Evolutionary conservation across 441 rosid genomes (phyloP), one percentile per base, ranked within the genome.

Genomic region (Aquilaria agallochum): DNA sequence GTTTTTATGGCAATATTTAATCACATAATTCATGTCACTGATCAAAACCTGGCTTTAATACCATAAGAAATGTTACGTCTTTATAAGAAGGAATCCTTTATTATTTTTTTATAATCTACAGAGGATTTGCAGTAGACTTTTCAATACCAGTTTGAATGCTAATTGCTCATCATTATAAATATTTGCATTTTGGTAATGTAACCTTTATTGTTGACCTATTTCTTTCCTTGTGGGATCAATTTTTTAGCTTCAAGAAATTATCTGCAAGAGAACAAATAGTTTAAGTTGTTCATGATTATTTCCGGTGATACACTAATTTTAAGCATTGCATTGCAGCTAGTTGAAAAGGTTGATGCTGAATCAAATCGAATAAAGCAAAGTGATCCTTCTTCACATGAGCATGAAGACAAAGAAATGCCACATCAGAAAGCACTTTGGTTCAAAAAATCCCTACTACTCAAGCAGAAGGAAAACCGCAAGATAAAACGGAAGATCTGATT

Each of bases 291-390:
- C 40, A 34, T 34, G 3, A 34, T 2, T 34, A 34, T 5, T 34
- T n/a, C n/a, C n/a, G n/a, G n/a, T n/a, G n/a, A 4, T 9, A 46
- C 20, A 4, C 62, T 56, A 55, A 65, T 70, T 56, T 55, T 62
- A 55, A 49, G 61, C 40, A 42, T 33, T n/a, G n/a, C n/a, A n/a
- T n/a, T 56, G 50, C 64, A 72, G 76, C 15, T 33, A 4, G 44
- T 53, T 45, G 64, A 45, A 30, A 68, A 67, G 64, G 71, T 50
- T 11, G 36, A 11, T 53, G 69, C 68, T 59, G 72, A 59, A 50
- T 46, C 53, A 47, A 52, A 61, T 31, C 62, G n/a, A 44, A 31
- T 20, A 31, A 65, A 51, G 40, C 50, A 62, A 72, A 33, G 71
- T 55, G 13, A 55, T 66, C 36, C 57, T 55, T 56, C 60, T 13